Base-by-base conservation (phyloP, 768 basidiomycete species). In the Leucosporidium scottii region DNA sequence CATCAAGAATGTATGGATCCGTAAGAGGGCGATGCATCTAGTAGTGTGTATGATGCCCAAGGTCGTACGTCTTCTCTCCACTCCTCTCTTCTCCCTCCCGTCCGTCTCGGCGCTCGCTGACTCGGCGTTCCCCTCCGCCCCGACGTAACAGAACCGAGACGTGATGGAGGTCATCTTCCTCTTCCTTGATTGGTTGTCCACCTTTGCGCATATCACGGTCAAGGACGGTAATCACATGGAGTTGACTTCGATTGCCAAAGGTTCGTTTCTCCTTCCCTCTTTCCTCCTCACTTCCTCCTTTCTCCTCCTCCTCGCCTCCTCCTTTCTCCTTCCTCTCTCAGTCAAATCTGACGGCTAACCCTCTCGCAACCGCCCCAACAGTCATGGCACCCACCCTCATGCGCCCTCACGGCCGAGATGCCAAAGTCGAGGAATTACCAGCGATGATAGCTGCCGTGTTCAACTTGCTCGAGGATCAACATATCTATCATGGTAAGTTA, bases 41-140 rank as follows among this genome's bases (percentile, higher is more conserved):
- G 67, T 68, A 1, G 49, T 71, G 21, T 71, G 70, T 31, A 34
- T 71, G 10, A 68, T 71, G 70, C 70, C 70, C 2, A 62, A 60
- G 8, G 64, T 53, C 8, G 65, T 66, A 12, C 36, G 59, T 61
- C 10, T 5, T 27, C 23, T 15, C 50, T 18, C 54, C 21, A 10
- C 17, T 61, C 20, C 9, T 4, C 20, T 10, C 2, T 44, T 13
- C 36, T 23, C 25, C 57, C 23, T 18, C n/a, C 36, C 20, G n/a
- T 13, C 23, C 36, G 15, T 7, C 57, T 28, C 36, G 27, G 49
- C 39, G 39, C 39, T 44, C 10, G 3, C 34, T 53, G 25, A 1
- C 1, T n/a, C 27, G 18, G 1, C 25, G 1, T 18, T 18, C 34
- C 34, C 34, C 10, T 10, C 34, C 34, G 4, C 34, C 34, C 34